Percentiles rank a stretch among this genome's conserved stretches.
Conservation (phyloP, 331 rosid species). For the Erythrophleum ivorense region DNA sequence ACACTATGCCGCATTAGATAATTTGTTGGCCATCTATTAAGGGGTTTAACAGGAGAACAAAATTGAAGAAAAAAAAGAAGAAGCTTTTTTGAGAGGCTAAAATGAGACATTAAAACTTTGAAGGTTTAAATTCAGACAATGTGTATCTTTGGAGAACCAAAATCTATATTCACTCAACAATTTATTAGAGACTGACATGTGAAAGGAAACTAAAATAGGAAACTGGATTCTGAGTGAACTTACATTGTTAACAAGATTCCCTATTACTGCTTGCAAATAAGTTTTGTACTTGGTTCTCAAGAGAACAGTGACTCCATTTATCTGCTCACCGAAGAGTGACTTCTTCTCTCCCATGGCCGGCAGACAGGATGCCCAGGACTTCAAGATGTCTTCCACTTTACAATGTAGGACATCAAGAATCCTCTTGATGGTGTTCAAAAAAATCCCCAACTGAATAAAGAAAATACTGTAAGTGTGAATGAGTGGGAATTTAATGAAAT, state of each 20-base stretch:
- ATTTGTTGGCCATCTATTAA: too few species aligned
- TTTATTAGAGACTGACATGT: not conserved
- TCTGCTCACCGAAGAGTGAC: constrained; percentile 81
- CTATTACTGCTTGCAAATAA: constrained; percentile 91
- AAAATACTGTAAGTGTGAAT: constrained; percentile 16
- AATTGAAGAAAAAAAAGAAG: not conserved
- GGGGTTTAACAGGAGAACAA: not conserved
- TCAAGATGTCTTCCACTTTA: constrained; percentile 89
- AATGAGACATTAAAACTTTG: not conserved
- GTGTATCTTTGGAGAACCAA: not conserved
- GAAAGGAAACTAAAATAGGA: constrained; percentile 18
- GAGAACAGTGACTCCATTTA: constrained; percentile 87
- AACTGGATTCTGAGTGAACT: constrained; percentile 38
- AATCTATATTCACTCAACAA: not conserved
- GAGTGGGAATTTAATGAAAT: not conserved
- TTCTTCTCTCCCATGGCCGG: constrained; percentile 84
- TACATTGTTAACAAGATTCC: constrained; percentile 88
- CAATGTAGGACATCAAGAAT: constrained; percentile 90
- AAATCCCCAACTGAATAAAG: constrained; percentile 72
- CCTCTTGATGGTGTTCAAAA: constrained; percentile 91
- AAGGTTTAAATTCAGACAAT: not conserved
- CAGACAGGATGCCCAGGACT: constrained; percentile 87
- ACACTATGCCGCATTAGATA: too few species aligned
- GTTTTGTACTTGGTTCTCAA: constrained; percentile 92
- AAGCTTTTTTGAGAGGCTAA: not conserved